Conservation (phyloP, 2,329 filamentous ascomycete species). For the Cladosporium sp. region DNA sequence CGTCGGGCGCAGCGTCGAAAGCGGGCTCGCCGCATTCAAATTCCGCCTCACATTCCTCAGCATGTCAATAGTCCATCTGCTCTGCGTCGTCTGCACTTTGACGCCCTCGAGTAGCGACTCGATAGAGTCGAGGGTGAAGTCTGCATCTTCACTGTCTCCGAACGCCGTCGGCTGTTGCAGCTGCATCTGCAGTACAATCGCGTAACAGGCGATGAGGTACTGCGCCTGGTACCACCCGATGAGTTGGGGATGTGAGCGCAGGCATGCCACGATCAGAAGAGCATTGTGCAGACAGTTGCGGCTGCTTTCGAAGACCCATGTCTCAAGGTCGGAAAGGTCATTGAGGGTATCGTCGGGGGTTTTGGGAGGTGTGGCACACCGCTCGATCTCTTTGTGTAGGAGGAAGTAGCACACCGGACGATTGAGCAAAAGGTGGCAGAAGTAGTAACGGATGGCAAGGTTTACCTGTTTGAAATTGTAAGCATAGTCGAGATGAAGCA, state of each 20-base stretch:
- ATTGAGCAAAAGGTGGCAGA: constrained; percentile 21
- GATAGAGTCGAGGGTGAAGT: constrained; percentile 18
- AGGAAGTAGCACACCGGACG: constrained; percentile 20
- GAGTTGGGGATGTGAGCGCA: constrained; percentile 19
- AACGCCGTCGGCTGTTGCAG: constrained; percentile 15
- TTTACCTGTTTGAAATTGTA: constrained; percentile 13
- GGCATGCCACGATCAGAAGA: constrained; percentile 18
- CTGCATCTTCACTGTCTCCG: constrained; percentile 18
- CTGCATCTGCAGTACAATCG: constrained; percentile 16
- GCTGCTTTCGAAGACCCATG: constrained; percentile 23
- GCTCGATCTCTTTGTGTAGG: constrained; percentile 22
- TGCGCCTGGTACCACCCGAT: constrained; percentile 22
- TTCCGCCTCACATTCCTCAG: constrained; percentile 19
- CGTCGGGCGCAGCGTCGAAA: constrained; percentile 18
- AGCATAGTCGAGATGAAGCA: neutral
- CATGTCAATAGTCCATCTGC: constrained; percentile 22
- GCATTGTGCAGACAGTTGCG: constrained; percentile 22
- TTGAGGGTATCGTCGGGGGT: constrained; percentile 18
- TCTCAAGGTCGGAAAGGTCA: constrained; percentile 18
- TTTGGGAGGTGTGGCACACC: constrained; percentile 20
- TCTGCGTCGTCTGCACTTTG: constrained; percentile 19
- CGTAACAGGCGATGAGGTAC: constrained; percentile 20
- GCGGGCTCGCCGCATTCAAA: constrained; percentile 16
- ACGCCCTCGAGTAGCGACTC: constrained; percentile 17
- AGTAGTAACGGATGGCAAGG: constrained; percentile 21